phyloP scores from a whole-genome alignment of 2,329 filamentous ascomycete species.

The Trichophyton verrucosum region DNA sequence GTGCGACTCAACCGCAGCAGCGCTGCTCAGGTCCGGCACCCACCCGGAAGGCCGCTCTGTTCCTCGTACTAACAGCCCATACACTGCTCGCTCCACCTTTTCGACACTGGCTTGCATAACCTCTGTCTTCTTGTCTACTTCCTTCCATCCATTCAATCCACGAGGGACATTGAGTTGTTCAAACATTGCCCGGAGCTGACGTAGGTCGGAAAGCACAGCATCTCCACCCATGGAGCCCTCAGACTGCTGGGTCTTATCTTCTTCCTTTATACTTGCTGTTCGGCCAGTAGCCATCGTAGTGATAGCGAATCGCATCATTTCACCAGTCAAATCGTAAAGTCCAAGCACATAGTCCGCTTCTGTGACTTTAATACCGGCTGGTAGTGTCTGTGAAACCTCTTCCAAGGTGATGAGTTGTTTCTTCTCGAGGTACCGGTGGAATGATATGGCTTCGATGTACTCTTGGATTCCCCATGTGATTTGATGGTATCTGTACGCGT shows the following conservation, averaged over 20 bases:
- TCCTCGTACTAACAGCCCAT: conserved; percentile 75
- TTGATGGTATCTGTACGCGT: conserved; percentile 71
- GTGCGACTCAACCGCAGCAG: conserved; percentile 29
- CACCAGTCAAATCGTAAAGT: conserved; percentile 84
- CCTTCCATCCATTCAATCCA: conserved; percentile 43
- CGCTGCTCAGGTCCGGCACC: conserved; percentile 60
- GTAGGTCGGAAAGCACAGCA: conserved; percentile 63
- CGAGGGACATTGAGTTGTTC: conserved; percentile 54
- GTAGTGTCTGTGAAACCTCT: conserved; percentile 40
- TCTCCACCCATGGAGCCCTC: conserved; percentile 29
- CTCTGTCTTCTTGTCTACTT: conserved; percentile 66
- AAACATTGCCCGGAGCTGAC: conserved; percentile 61
- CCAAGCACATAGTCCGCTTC: conserved; percentile 81
- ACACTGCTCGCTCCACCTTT: conserved; percentile 86
- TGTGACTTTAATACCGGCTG: conserved; percentile 51
- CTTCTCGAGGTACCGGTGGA: conserved; percentile 71
- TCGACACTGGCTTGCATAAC: conserved; percentile 80
- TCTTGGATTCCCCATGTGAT: conserved; percentile 78
- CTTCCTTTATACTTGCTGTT: conserved; percentile 24
- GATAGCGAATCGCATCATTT: conserved; percentile 94
- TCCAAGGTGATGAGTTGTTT: conserved; percentile 61
- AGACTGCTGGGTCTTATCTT: conserved; percentile 13
- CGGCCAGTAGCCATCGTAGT: conserved; percentile 70
- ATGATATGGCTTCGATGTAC: conserved; percentile 82
- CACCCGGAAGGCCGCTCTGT: conserved; percentile 83